These are phyloP conservation scores for Solanum infundibuliforme DNA, from an alignment of 257 asterid species.

Conservation along the genomic window DNA sequence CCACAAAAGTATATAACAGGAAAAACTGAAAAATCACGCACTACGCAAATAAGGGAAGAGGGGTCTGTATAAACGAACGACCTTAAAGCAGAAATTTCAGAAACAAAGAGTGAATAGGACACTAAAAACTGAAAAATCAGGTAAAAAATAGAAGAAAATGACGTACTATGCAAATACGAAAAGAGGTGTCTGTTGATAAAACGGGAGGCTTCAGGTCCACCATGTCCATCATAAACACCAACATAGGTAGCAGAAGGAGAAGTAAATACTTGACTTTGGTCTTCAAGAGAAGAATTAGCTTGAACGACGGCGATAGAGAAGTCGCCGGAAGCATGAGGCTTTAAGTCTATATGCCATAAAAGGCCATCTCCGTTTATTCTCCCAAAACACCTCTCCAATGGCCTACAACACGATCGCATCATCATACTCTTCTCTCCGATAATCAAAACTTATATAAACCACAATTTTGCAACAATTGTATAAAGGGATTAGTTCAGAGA, in stretches of 20 bases:
- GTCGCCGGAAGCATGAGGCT: conserved; percentile 79
- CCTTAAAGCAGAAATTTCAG: background rate
- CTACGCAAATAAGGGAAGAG: background rate
- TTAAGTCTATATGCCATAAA: conserved; percentile 77
- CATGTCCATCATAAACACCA: conserved; percentile 97
- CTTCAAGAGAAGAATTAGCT: conserved; percentile 86
- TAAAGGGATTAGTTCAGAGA: background rate
- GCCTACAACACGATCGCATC: conserved; percentile 57
- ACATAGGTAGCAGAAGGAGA: conserved; percentile 85
- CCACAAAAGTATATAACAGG: background rate
- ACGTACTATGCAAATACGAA: conserved; percentile 64
- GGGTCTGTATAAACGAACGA: background rate
- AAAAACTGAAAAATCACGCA: background rate
- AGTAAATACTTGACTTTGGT: conserved; percentile 83
- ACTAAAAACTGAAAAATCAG: background rate
- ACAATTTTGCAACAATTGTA: background rate
- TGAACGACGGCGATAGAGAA: conserved; percentile 90
- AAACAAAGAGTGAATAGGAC: background rate
- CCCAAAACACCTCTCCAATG: conserved; percentile 51
- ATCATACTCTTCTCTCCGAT: conserved; percentile 13
- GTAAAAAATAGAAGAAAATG: background rate
- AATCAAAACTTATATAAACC: background rate
- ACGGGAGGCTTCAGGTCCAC: conserved; percentile 95
- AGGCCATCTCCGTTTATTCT: conserved; percentile 55
- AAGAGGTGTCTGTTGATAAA: conserved; percentile 75